A percentile compares a stretch with the other conserved stretches of the same genome.
These are phyloP conservation scores for Angophora floribunda DNA, from an alignment of 345 rosid genomes.

Conservation along the genomic window DNA sequence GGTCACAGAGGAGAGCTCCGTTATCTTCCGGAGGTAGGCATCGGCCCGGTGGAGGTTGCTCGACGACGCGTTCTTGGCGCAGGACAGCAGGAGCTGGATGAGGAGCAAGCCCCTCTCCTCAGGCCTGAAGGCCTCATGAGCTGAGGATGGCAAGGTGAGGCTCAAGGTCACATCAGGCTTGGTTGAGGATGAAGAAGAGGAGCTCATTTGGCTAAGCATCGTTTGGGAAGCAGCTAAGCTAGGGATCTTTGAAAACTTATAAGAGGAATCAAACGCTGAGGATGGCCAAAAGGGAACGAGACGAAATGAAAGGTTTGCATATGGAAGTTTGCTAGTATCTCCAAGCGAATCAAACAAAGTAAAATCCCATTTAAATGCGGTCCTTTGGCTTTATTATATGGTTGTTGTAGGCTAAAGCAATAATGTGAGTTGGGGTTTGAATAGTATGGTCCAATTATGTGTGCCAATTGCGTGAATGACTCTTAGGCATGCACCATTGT, in stretches of 20 bases:
- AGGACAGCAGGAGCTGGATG: conserved; percentile 36
- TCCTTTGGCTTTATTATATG: neutral
- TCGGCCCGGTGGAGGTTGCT: conserved; percentile 41
- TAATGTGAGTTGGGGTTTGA: neutral
- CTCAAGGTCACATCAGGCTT: conserved; percentile 38
- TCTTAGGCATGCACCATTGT: neutral
- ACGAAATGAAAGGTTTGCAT: neutral
- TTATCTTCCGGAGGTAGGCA: conserved; percentile 24
- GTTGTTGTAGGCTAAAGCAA: neutral
- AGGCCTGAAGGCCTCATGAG: neutral
- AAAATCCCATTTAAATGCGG: neutral
- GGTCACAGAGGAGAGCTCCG: conserved; percentile 23
- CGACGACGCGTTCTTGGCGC: conserved; percentile 33
- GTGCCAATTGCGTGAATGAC: neutral
- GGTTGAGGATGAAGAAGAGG: conserved; percentile 1
- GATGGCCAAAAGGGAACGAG: neutral
- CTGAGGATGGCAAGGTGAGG: conserved; percentile 12
- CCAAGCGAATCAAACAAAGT: neutral
- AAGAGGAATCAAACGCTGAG: neutral
- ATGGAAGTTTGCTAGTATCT: neutral
- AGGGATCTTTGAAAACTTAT: neutral
- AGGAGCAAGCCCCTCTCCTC: conserved; percentile 35
- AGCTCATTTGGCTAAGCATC: neutral
- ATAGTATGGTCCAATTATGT: neutral
- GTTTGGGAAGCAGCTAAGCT: neutral